A percentile compares a stretch with the other conserved stretches of the same genome.
phyloP scores from a whole-genome alignment of 495 filamentous ascomycete species.

The Penicillium waksmanii region DNA sequence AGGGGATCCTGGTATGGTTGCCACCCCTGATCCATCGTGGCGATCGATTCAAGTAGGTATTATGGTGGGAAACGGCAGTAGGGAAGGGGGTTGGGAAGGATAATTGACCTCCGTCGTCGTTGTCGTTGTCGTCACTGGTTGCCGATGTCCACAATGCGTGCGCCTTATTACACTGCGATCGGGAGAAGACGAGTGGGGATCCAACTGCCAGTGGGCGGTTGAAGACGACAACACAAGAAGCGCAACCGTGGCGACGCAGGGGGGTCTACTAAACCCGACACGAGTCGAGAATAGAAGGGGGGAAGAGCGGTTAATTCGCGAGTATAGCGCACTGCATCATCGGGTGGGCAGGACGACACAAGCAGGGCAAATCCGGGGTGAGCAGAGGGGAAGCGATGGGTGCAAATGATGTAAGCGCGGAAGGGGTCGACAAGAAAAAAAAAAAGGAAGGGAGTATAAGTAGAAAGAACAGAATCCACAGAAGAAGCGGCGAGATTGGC shows the following conservation, averaged over 20 bases:
- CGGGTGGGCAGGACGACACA: conserved; percentile 6
- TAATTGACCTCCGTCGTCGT: conserved; percentile 18
- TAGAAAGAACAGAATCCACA: too few relatives aligned
- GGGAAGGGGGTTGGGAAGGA: not conserved
- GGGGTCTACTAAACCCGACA: not conserved
- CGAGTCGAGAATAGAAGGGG: conserved; percentile 9
- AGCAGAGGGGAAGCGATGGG: conserved; percentile 14
- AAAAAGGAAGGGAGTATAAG: too few relatives aligned
- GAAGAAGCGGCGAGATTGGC: too few relatives aligned
- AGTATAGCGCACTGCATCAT: conserved; percentile 36
- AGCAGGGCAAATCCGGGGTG: not conserved
- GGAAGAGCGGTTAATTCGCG: conserved; percentile 20
- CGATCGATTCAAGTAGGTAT: not conserved
- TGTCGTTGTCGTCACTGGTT: conserved; percentile 22
- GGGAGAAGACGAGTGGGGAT: not conserved
- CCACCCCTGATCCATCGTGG: conserved; percentile 56
- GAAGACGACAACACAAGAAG: conserved; percentile 26
- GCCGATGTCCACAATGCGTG: not conserved
- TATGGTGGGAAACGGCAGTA: not conserved
- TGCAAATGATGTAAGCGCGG: too few relatives aligned
- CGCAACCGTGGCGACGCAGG: not conserved
- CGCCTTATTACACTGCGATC: not conserved
- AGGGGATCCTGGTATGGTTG: conserved; percentile 54
- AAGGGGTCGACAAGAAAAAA: too few relatives aligned
- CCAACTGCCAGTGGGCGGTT: not conserved